Conservation (phyloP, 2,329 filamentous ascomycete species). For the Penicillium sp. region DNA sequence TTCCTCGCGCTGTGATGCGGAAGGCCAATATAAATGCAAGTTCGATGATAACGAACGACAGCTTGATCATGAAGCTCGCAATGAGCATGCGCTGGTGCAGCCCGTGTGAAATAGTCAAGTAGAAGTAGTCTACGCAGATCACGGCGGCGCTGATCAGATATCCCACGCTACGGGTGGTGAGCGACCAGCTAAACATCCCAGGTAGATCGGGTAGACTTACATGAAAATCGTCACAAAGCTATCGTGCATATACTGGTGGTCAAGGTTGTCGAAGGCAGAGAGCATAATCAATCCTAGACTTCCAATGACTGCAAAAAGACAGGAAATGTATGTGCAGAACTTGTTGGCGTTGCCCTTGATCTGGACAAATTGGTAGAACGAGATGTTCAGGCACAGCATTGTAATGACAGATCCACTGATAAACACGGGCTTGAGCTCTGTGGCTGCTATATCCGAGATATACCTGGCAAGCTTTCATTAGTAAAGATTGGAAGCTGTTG, state of each 20-base stretch:
- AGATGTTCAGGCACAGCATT: constrained; percentile 16
- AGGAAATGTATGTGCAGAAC: constrained; percentile 14
- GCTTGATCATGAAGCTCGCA: constrained; percentile 20
- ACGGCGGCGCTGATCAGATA: constrained; percentile 17
- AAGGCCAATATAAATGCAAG: constrained; percentile 20
- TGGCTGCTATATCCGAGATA: constrained; percentile 20
- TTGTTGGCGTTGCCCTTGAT: constrained; percentile 17
- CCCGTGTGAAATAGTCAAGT: constrained; percentile 11
- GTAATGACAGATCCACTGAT: constrained; percentile 18
- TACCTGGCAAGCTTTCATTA: constrained; percentile 8
- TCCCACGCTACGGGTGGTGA: constrained; percentile 12
- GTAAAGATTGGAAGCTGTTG: background rate
- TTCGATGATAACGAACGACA: constrained; percentile 19
- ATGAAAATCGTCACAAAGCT: constrained; percentile 20
- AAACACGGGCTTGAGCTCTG: constrained; percentile 18
- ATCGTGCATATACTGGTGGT: constrained; percentile 16
- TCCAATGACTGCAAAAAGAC: constrained; percentile 17
- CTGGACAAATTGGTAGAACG: constrained; percentile 19
- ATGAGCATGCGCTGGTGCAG: constrained; percentile 15
- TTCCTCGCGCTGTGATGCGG: constrained; percentile 12
- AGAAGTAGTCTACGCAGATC: constrained; percentile 20
- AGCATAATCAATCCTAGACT: constrained; percentile 17
- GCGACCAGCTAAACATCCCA: background rate
- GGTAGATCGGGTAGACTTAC: constrained; percentile 4
- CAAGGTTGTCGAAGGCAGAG: constrained; percentile 18